Base-by-base conservation (phyloP, 2,329 filamentous ascomycete species). In the Talaromyces sp. region DNA sequence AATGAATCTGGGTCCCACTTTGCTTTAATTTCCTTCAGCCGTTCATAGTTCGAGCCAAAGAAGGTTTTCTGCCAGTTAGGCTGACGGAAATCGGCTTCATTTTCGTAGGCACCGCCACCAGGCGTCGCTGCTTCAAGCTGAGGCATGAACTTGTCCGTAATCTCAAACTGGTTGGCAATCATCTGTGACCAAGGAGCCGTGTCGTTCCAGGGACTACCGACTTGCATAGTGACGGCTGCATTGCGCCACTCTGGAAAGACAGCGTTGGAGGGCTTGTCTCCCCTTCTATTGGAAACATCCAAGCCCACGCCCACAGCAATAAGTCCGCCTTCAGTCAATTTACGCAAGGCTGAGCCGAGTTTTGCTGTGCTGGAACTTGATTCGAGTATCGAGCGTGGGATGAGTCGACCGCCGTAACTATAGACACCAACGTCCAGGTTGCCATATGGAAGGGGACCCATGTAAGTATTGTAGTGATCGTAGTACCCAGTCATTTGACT, bases 21-120 rank as follows among this genome's bases (percentile, higher is more conserved):
- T 8, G 64, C 53, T 65, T 72, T 72, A 29, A 72, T 53, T 48
- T 64, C 35, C 57, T 67, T 51, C 41, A 73, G 58, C 31, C 61
- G 56, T 1, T 54, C 56, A 59, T 72, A 72, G 48, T 70, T 67
- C n/a, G 60, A 51, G 6, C 67, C 67, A 29, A 58, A 68, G 53
- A 63, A 68, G 6, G 61, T 62, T 17, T 63, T 17, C 48, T 68
- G 46, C 62, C 64, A 68, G n/a, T 66, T 43, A 2, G 65, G 65
- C 41, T 67, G 63, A 12, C 59, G 27, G 48, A 62, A 63, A 57
- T 63, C 46, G 6, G 56, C 65, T 59, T 67, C 65, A 31, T 65
- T 66, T 8, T 65, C 24, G 53, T 67, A 67, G 17, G 55, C 51
- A 32, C 65, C 65, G 24, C 57, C 53, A n/a, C 38, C 51, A 19